A percentile compares a stretch with the other conserved stretches of the same genome.
These are phyloP conservation scores for Hypoxylon lenormandii DNA, from an alignment of 495 filamentous ascomycete species.

Conservation along the genomic window DNA sequence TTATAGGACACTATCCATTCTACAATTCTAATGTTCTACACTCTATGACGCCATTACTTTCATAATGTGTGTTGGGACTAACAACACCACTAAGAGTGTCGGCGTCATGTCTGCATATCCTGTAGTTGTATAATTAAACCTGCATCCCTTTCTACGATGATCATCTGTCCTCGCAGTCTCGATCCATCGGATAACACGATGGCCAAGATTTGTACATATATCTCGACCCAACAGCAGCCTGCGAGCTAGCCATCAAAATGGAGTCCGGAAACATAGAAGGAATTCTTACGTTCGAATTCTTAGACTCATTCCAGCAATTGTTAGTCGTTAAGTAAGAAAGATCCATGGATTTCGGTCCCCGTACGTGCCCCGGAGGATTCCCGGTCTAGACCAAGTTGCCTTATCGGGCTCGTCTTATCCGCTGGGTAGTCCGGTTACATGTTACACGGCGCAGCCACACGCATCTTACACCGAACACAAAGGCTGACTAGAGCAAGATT, in stretches of 20 bases:
- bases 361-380: slow-evolving; percentile 1
- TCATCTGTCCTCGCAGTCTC: no score
- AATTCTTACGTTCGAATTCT: background rate
- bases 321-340: background rate
- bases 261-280: background rate
- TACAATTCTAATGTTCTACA: background rate
- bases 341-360: slow-evolving; percentile 3
- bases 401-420: background rate
- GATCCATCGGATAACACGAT: no score
- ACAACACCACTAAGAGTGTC: background rate
- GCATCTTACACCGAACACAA: slow-evolving; percentile 1
- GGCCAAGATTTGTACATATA: no score
- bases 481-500: background rate
- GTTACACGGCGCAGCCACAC: slow-evolving; percentile 16
- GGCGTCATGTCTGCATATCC: no score
- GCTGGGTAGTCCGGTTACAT: slow-evolving; percentile 12
- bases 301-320: background rate
- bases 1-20: no score
- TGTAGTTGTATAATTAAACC: no score
- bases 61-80: background rate
- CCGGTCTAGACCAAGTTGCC: background rate
- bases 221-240: background rate
- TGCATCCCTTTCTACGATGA: no score
- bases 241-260: background rate
- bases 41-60: background rate